Evolutionary conservation across 192 early-diverging fungal species (phyloP).

Genomic region (Allomyces macrogynus): DNA sequence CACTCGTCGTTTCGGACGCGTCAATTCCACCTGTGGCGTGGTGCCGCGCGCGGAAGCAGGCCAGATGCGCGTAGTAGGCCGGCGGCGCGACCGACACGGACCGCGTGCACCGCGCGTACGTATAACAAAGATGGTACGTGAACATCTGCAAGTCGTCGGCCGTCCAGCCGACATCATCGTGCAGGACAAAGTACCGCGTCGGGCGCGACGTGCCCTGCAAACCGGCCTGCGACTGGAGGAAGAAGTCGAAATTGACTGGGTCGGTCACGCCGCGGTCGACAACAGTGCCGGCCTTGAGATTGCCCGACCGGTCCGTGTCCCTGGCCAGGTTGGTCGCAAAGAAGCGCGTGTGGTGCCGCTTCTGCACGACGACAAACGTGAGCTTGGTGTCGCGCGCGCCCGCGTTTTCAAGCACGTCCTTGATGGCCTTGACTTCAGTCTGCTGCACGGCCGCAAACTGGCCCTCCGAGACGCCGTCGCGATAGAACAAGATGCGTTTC

Average conservation of each 20-base stretch:
- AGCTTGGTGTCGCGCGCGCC: constrained; percentile 52
- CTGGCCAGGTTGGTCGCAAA: constrained; percentile 21
- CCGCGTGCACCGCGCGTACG: constrained; percentile 71
- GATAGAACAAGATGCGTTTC: constrained; percentile 36
- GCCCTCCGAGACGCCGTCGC: constrained; percentile 67
- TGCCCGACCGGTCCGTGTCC: constrained; percentile 28
- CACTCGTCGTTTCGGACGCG: too few relatives aligned
- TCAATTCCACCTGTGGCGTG: constrained; percentile 38
- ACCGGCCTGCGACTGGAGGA: constrained; percentile 71
- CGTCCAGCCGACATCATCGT: constrained; percentile 65
- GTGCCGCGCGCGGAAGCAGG: constrained; percentile 67
- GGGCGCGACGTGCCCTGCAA: constrained; percentile 85
- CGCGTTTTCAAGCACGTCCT: constrained; percentile 32
- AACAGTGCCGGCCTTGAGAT: constrained; percentile 35
- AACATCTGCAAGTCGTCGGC: constrained; percentile 63
- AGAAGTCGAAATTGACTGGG: constrained; percentile 37
- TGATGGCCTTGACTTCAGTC: constrained; percentile 53
- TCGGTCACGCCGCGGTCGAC: constrained; percentile 33
- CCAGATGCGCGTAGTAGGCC: constrained; percentile 84
- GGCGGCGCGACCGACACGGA: constrained; percentile 73
- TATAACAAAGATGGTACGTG: constrained; percentile 73
- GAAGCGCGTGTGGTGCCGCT: constrained; percentile 73
- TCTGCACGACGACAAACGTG: constrained; percentile 68
- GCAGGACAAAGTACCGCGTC: constrained; percentile 73
- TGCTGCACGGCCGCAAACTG: constrained; percentile 60